phyloP scores from a whole-genome alignment of 2,329 filamentous ascomycete species.

The Septoria petroselini region DNA sequence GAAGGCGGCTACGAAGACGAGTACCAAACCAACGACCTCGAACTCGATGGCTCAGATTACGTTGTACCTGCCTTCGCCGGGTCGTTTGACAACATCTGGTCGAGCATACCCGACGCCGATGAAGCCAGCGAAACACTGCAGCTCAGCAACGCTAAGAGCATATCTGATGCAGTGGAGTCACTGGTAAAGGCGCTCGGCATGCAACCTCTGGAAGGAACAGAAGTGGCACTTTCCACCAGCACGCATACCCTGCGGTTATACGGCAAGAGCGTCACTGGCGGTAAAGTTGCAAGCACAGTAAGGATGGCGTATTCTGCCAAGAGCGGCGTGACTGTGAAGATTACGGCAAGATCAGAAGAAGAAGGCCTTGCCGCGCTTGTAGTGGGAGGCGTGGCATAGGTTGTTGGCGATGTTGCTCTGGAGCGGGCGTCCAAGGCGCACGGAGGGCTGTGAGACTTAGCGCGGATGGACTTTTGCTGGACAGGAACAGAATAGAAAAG shows the following conservation, averaged over 20 bases:
- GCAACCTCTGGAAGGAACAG: constrained; percentile 90
- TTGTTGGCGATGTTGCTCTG: neutral
- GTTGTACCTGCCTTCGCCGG: constrained; percentile 89
- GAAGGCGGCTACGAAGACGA: constrained; percentile 93
- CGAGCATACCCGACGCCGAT: constrained; percentile 68
- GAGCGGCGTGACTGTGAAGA: constrained; percentile 92
- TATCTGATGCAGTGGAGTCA: constrained; percentile 93
- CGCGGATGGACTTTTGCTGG: no score
- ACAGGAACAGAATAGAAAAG: no score
- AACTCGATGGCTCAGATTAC: constrained; percentile 88
- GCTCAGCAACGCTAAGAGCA: constrained; percentile 82
- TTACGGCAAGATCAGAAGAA: constrained; percentile 87
- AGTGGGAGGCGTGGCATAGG: constrained; percentile 75
- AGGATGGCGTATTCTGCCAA: constrained; percentile 93
- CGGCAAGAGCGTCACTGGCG: constrained; percentile 89
- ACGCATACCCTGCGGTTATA: constrained; percentile 95
- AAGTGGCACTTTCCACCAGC: constrained; percentile 80
- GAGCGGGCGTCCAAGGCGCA: no score
- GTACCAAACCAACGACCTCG: constrained; percentile 92
- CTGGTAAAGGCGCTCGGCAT: constrained; percentile 81
- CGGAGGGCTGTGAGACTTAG: no score
- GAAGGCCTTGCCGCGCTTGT: constrained; percentile 83
- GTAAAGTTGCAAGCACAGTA: constrained; percentile 80
- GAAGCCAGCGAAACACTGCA: constrained; percentile 89
- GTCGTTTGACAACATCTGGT: constrained; percentile 95